Evolutionary conservation across 1,139 yeast species (phyloP).

Genomic region (Diutina sp.): DNA sequence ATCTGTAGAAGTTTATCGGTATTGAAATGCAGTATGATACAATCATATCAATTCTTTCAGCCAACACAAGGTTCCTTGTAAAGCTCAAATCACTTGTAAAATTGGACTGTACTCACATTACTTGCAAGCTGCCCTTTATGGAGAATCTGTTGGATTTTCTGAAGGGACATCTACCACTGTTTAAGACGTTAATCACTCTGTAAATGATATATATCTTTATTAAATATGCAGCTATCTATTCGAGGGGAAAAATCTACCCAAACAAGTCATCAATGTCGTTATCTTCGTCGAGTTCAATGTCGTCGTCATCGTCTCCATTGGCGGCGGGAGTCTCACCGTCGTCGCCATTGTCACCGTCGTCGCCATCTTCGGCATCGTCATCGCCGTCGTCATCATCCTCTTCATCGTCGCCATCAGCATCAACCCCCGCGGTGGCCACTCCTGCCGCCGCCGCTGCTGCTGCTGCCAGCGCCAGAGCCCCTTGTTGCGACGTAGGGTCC

Average conservation of each 20-base stretch:
- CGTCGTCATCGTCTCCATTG: neutral
- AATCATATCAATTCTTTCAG: too few relatives aligned
- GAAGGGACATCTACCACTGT: too few relatives aligned
- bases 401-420: slow-evolving; percentile 5
- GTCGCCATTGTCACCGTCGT: slow-evolving; percentile 1
- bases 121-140: too few relatives aligned
- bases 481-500: slow-evolving; percentile 1
- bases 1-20: too few relatives aligned
- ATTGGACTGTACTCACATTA: too few relatives aligned
- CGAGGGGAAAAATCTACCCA: too few relatives aligned
- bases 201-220: too few relatives aligned
- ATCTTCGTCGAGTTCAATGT: neutral
- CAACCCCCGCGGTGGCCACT: slow-evolving; percentile 8
- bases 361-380: slow-evolving; percentile 6
- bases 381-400: slow-evolving; percentile 7
- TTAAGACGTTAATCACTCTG: too few relatives aligned
- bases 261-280: slow-evolving; percentile 1
- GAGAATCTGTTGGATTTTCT: too few relatives aligned
- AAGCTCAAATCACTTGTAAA: too few relatives aligned
- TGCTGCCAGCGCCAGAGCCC: neutral
- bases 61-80: too few relatives aligned
- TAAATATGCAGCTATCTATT: neutral
- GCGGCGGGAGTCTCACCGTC: slow-evolving; percentile 1
- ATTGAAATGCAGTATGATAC: too few relatives aligned
- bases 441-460: neutral